Percentiles rank a stretch among this genome's conserved stretches.
Evolutionary conservation across 2,329 filamentous ascomycete genomes (phyloP).

Genomic region (Talaromyces marneffei): DNA sequence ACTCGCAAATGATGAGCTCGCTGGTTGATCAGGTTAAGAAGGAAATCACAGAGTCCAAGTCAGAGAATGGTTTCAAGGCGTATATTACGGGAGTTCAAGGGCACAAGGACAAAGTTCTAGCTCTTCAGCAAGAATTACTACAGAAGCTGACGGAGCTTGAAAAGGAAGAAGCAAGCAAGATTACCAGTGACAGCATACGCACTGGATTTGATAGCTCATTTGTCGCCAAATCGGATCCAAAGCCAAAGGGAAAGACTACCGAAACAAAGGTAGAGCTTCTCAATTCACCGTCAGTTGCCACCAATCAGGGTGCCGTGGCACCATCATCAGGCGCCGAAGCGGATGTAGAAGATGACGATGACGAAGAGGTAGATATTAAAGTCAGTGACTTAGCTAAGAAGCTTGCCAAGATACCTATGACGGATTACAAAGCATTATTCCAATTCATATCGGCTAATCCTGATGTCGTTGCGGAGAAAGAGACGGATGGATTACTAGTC

Average conservation of each 20-base stretch:
- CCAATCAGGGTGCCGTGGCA: slow-evolving; percentile 43
- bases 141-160: slow-evolving; percentile 74
- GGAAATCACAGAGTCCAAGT: slow-evolving; percentile 67
- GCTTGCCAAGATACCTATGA: slow-evolving; percentile 71
- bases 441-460: slow-evolving; percentile 76
- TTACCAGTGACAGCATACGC: slow-evolving; percentile 84
- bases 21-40: slow-evolving; percentile 90
- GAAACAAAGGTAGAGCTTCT: slow-evolving; percentile 60
- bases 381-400: slow-evolving; percentile 70
- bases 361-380: slow-evolving; percentile 68
- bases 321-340: slow-evolving; percentile 54
- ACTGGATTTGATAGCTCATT: slow-evolving; percentile 86
- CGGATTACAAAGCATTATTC: slow-evolving; percentile 67
- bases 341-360: slow-evolving; percentile 46
- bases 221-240: slow-evolving; percentile 56
- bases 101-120: slow-evolving; percentile 71
- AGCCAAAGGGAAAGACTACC: slow-evolving; percentile 43
- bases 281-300: slow-evolving; percentile 53
- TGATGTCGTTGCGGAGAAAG: slow-evolving; percentile 70
- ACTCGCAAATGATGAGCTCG: slow-evolving; percentile 98
- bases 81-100: slow-evolving; percentile 73
- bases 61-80: slow-evolving; percentile 62
- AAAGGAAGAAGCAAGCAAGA: slow-evolving; percentile 78
- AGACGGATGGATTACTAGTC: slow-evolving; percentile 85
- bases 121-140: slow-evolving; percentile 68